Base-by-base conservation (phyloP, 306 rosid genomes). In the Glycine tomentella region DNA sequence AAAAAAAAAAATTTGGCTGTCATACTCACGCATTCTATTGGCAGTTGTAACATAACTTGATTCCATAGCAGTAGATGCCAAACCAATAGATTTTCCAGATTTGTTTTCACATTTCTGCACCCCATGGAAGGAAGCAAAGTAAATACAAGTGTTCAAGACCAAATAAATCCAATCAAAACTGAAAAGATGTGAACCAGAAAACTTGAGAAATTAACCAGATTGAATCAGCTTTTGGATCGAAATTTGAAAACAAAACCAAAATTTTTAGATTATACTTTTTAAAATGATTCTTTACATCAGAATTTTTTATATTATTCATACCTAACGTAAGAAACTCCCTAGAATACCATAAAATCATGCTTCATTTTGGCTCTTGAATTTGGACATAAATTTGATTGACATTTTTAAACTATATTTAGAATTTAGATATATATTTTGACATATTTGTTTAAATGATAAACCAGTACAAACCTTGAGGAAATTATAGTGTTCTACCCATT, bases 401-500 rank as follows among this genome's bases (percentile, higher is more conserved):
- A 66, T 40, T 66, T 66, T 8, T 17, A 66, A 66, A 40, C 33
- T n/a, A n/a, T 65, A 65, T n/a, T 66, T 42, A 66, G 14, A 66
- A 66, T 15, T 38, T 42, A 40, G 33, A 8, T 3, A 40, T 66
- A 66, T 16, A 42, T n/a, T 42, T n/a, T 66, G 51, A 66, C 15
- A 14, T 66, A n/a, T n/a, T 66, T 40, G 5, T 40, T 66, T 14
- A 66, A 17, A 72, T 75, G 58, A 72, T 15, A 66, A 83, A 86
- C 59, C 63, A 73, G 75, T 62, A 61, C 92, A 71, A 83, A 96
- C 99, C 99, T 93, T 96, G 58, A 96, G 86, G 62, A 64, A 83
- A 80, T 78, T 87, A 88, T 92, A 90, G 85, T 81, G 87, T 69
- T 90, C 93, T 11, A 92, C 91, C 97, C 98, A 93, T 87, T 93